A percentile compares a stretch with the other conserved stretches of the same genome.
phyloP scores from a whole-genome alignment of 352 stramenopile species.

The Paralagenidium karlingii region DNA sequence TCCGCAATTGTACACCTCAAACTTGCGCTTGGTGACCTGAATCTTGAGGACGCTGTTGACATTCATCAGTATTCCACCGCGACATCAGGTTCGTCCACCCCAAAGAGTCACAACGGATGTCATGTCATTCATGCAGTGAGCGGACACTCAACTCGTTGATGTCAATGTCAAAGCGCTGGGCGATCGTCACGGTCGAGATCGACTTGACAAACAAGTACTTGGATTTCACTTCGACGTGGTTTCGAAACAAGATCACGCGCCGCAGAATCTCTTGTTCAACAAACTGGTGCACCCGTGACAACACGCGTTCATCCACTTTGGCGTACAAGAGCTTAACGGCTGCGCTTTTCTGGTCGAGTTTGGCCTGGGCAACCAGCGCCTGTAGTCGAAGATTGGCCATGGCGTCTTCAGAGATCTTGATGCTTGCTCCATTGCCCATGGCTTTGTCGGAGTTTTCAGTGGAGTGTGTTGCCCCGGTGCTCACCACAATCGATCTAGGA shows the following conservation, averaged over 20 bases:
- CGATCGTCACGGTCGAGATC: constrained; percentile 45
- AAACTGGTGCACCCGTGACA: constrained; percentile 22
- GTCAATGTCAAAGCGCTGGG: constrained; percentile 29
- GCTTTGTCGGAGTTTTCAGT: too few species aligned
- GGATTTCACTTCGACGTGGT: constrained; percentile 36
- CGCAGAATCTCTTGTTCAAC: constrained; percentile 41
- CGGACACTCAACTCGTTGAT: constrained; percentile 24
- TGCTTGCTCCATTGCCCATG: too few species aligned
- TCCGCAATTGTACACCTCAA: constrained; percentile 34
- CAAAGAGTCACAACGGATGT: too few species aligned
- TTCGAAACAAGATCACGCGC: constrained; percentile 18
- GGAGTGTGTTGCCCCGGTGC: too few species aligned
- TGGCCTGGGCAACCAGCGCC: too few species aligned
- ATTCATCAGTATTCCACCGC: too few species aligned
- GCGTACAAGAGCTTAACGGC: constrained; percentile 31
- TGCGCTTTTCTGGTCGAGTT: too few species aligned
- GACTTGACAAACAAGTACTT: constrained; percentile 53
- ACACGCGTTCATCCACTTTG: constrained; percentile 38
- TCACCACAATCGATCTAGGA: too few species aligned
- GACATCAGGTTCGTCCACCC: too few species aligned
- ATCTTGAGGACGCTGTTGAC: constrained; percentile 35
- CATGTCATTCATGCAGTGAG: neutral
- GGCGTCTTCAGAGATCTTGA: too few species aligned
- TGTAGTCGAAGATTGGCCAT: too few species aligned
- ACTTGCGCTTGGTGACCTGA: constrained; percentile 36